Evolutionary conservation across 83 land plant genomes (phyloP).

Genomic region (Larix sibirica): DNA sequence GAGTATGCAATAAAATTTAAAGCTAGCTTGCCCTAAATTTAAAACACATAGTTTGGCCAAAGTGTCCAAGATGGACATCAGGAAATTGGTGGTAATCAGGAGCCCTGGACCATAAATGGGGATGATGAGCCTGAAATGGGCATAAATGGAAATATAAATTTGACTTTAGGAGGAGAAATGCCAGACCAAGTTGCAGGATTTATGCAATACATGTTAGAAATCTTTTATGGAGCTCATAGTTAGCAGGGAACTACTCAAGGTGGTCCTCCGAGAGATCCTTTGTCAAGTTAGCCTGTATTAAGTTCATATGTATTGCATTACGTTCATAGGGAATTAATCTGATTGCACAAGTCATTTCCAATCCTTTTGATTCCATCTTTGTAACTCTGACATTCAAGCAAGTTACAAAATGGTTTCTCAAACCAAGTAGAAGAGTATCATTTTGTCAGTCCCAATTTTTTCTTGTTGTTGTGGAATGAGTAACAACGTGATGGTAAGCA

Average conservation of each 20-base stretch:
- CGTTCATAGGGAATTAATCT: background rate
- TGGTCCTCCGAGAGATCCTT: constrained; percentile 6
- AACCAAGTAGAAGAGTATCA: background rate
- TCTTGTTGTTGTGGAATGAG: too few relatives aligned
- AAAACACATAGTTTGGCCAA: background rate
- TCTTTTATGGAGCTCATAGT: constrained; percentile 12
- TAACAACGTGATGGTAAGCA: too few relatives aligned
- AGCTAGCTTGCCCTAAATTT: too few relatives aligned
- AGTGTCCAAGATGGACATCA: background rate
- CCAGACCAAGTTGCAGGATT: constrained; percentile 14
- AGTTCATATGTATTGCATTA: background rate
- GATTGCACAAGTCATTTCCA: background rate
- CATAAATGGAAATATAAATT: too few relatives aligned
- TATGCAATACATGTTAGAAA: constrained; percentile 13
- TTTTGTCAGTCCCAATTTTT: too few relatives aligned
- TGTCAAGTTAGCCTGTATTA: background rate
- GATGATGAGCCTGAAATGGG: background rate
- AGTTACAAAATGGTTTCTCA: background rate
- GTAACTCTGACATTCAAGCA: background rate
- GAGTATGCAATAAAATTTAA: too few relatives aligned
- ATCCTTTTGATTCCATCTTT: background rate
- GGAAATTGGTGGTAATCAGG: background rate
- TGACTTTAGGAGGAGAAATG: background rate
- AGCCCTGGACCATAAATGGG: background rate
- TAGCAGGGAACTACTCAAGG: background rate